A percentile compares a stretch with the other conserved stretches of the same genome.
These are phyloP conservation scores for Vigna angularis DNA, from an alignment of 306 rosid genomes.

Conservation along the genomic window DNA sequence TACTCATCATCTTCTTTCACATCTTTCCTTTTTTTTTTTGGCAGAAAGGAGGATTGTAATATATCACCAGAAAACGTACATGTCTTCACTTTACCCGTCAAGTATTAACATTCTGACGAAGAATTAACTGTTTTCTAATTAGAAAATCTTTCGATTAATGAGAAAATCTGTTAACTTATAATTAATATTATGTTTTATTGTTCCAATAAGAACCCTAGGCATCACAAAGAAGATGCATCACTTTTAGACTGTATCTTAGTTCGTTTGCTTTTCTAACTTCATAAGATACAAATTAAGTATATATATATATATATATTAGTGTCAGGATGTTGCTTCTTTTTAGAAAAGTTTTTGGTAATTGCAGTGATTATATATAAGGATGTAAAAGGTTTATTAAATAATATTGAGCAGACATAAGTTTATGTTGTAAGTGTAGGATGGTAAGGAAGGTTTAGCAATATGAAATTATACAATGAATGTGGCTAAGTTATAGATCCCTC, in stretches of 20 bases:
- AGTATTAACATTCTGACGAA: constrained; percentile 24
- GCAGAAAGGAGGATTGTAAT: not conserved
- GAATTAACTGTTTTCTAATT: not conserved
- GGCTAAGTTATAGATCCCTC: constrained; percentile 43
- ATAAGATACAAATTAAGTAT: constrained; percentile 35
- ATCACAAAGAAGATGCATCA: constrained; percentile 44
- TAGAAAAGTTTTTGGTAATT: constrained; percentile 41
- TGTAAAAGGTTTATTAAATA: constrained; percentile 31
- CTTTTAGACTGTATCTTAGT: constrained; percentile 36
- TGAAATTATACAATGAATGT: constrained; percentile 27
- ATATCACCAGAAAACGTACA: constrained; percentile 10
- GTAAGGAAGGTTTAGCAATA: no score
- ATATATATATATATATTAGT: constrained; percentile 4
- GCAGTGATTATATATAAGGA: constrained; percentile 32
- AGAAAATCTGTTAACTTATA: constrained; percentile 43
- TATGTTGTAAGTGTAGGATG: no score
- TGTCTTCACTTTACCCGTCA: constrained; percentile 22
- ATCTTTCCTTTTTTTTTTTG: not conserved
- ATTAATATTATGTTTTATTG: constrained; percentile 35
- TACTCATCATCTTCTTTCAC: not conserved
- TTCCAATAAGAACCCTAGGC: constrained; percentile 46
- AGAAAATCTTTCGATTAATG: constrained; percentile 52
- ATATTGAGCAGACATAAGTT: constrained; percentile 34
- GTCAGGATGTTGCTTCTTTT: constrained; percentile 46
- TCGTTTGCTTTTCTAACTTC: constrained; percentile 39